Base-by-base conservation (phyloP, 441 rosid species). In the Jatropha multifida region DNA sequence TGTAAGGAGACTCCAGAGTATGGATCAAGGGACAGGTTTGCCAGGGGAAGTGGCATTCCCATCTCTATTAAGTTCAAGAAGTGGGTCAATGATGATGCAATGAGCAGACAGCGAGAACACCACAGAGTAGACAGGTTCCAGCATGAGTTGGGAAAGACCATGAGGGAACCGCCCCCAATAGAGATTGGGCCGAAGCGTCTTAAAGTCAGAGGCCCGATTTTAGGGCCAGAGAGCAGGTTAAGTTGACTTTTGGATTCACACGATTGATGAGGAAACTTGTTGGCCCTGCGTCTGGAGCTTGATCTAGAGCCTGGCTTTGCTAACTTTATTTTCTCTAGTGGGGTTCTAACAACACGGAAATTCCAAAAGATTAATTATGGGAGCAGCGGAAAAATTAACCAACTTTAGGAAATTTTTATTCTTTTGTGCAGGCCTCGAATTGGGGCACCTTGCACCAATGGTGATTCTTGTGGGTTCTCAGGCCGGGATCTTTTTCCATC, bases 121-220 rank as follows among this genome's bases (percentile, higher is more conserved):
- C 80, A 78, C 59, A 82, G 89, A 68, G 78, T 75, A 74, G 85
- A 85, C 66, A 75, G 85, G 75, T 73, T 71, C 76, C 87, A 48
- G 63, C 76, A 82, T 32, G 86, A 80, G 14, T 17, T 72, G 12
- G 87, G 87, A 72, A 86, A 80, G 84, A 73, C 72, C 40, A 41
- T 1, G 68, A 81, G 82, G 85, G 87, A 82, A 74, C 74, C 85
- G 60, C 81, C 80, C 49, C 80, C 85, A 13, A 68, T 78, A 41
- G 97, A 87, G 79, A 81, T 80, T 8, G 91, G 90, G 72, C 95
- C 91, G 26, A 96, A 87, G 85, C 98, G 93, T 70, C 88, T 92
- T 72, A 96, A 90, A 83, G 87, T 91, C 51, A 90, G 85, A 88
- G 94, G 95, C 68, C 92, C 94, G 62, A 80, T 71, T 74, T 26